These are phyloP conservation scores for Fusarium sp. DNA, from an alignment of 2,329 filamentous ascomycete species.

Conservation along the genomic window DNA sequence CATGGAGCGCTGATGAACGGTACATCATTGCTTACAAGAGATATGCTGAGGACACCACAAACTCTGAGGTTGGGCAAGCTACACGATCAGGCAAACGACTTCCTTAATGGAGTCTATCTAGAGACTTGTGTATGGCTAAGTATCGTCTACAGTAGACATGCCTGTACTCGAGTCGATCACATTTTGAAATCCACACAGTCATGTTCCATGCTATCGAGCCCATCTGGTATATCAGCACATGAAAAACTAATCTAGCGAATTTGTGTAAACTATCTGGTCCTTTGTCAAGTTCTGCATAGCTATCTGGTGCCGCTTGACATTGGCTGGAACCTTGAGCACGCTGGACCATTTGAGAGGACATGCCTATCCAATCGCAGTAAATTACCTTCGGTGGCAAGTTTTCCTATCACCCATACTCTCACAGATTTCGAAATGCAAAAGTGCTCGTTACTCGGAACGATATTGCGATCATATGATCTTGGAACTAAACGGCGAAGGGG, in stretches of 20 bases:
- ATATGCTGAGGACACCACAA: constrained; percentile 73
- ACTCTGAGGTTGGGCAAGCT: constrained; percentile 70
- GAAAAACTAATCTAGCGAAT: background rate
- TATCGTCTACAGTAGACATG: background rate
- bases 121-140: too few species aligned
- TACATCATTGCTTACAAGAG: constrained; percentile 76
- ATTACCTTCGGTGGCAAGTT: background rate
- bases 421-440: background rate
- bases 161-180: background rate
- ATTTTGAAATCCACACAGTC: background rate
- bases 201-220: background rate
- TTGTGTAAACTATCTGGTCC: background rate
- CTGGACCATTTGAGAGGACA: background rate
- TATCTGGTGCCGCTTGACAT: background rate
- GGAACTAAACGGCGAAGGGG: background rate
- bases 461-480: background rate
- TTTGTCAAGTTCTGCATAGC: background rate
- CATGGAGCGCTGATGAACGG: constrained; percentile 73
- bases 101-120: constrained; percentile 52
- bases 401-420: background rate
- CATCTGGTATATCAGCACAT: background rate
- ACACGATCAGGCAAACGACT: constrained; percentile 71
- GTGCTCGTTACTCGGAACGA: background rate
- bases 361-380: background rate
- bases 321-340: background rate